These are phyloP conservation scores for Claviceps sp. DNA, from an alignment of 2,329 filamentous ascomycete species.

Conservation along the genomic window DNA sequence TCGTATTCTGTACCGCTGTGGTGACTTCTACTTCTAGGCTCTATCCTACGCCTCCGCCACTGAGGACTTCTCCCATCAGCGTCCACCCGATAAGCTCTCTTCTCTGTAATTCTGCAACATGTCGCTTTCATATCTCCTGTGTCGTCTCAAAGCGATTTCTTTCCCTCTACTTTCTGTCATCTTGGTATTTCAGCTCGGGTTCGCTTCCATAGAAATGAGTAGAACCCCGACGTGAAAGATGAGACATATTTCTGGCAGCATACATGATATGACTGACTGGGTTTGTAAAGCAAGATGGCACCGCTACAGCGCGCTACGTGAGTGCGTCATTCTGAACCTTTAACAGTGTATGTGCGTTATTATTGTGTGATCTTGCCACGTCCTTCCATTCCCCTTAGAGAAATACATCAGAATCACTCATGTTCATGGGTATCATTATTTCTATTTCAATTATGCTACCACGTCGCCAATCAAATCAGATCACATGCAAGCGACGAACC, in stretches of 20 bases:
- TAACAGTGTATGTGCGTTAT: not conserved
- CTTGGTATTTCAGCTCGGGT: not conserved
- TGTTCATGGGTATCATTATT: constrained; percentile 4
- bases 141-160: not conserved
- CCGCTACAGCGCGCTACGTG: not conserved
- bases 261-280: not conserved
- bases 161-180: not conserved
- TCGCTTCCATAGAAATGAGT: not conserved
- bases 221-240: too few species aligned
- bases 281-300: not conserved
- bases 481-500: not conserved
- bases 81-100: not conserved
- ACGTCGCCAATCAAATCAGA: not conserved
- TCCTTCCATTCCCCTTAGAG: not conserved
- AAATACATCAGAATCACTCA: not conserved
- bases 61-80: too few species aligned
- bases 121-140: not conserved
- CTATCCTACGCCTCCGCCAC: too few species aligned
- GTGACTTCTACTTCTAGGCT: too few species aligned
- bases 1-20: too few species aligned
- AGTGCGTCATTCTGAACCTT: not conserved
- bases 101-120: not conserved
- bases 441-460: not conserved
- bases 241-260: not conserved
- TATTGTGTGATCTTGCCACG: not conserved